These are phyloP conservation scores for Ustilago loliicola DNA, from an alignment of 1,284 basidiomycete species.

Conservation along the genomic window DNA sequence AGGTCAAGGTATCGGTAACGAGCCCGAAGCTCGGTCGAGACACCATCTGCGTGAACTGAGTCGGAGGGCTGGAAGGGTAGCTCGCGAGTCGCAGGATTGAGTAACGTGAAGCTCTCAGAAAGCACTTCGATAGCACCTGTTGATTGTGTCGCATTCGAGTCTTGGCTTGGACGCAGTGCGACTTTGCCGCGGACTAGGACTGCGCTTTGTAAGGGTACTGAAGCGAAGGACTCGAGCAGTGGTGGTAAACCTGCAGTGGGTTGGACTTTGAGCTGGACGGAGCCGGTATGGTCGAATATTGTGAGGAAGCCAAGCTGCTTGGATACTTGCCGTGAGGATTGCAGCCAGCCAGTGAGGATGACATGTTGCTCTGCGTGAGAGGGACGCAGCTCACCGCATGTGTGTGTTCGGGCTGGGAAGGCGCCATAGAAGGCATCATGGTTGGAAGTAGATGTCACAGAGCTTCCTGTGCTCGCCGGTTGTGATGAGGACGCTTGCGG, in stretches of 20 bases:
- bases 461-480: not conserved
- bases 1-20: conserved; percentile 90
- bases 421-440: conserved; percentile 72
- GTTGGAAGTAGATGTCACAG: not conserved
- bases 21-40: conserved; percentile 75
- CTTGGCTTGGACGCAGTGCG: conserved; percentile 40
- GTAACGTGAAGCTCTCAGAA: conserved; percentile 78
- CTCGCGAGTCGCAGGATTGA: conserved; percentile 80
- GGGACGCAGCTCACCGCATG: conserved; percentile 76
- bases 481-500: conserved; percentile 6
- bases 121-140: conserved; percentile 85
- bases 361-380: conserved; percentile 76
- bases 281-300: conserved; percentile 81
- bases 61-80: conserved; percentile 87
- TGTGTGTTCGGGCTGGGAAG: conserved; percentile 78
- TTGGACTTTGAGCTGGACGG: conserved; percentile 77
- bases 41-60: conserved; percentile 78
- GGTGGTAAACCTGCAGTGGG: conserved; percentile 19
- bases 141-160: conserved; percentile 35
- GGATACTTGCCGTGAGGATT: conserved; percentile 78
- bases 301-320: conserved; percentile 82
- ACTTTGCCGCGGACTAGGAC: conserved; percentile 49
- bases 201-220: conserved; percentile 56
- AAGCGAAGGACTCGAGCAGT: conserved; percentile 75
- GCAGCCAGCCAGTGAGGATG: conserved; percentile 82